Evolutionary conservation across 345 rosid genomes (phyloP).

Genomic region (Litchi chinensis): DNA sequence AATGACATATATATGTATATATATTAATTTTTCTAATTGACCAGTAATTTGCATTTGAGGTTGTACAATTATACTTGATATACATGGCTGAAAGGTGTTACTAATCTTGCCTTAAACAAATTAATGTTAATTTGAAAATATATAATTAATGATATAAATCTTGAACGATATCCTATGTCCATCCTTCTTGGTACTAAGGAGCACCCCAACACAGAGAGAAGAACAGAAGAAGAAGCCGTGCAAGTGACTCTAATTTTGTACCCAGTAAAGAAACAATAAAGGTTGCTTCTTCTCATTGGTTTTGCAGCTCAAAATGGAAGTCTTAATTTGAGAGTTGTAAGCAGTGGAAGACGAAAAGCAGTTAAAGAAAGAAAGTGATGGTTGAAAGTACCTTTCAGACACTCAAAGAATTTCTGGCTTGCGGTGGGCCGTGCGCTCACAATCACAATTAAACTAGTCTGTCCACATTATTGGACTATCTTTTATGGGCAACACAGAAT

Average conservation of each 20-base stretch:
- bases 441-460: no score
- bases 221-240: slow-evolving; percentile 50
- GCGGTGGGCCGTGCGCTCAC: slow-evolving; percentile 24
- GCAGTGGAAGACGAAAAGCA: slow-evolving; percentile 27
- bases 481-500: no score
- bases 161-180: slow-evolving; percentile 95
- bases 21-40: no score
- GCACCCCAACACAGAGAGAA: slow-evolving; percentile 94
- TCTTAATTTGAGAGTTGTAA: slow-evolving; percentile 23
- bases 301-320: slow-evolving; percentile 23
- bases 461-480: no score
- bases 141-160: no score
- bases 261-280: slow-evolving; percentile 19
- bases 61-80: no score
- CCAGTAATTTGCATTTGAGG: no score
- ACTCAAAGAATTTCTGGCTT: no score
- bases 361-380: slow-evolving; percentile 32
- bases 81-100: no score
- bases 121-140: no score
- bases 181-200: slow-evolving; percentile 91
- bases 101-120: no score
- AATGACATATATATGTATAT: no score
- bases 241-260: slow-evolving; percentile 37
- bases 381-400: slow-evolving; percentile 22
- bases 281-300: slow-evolving; percentile 20